phyloP scores from a whole-genome alignment of 192 early-diverging fungal genomes.

The Phlyctochytrium arcticum region DNA sequence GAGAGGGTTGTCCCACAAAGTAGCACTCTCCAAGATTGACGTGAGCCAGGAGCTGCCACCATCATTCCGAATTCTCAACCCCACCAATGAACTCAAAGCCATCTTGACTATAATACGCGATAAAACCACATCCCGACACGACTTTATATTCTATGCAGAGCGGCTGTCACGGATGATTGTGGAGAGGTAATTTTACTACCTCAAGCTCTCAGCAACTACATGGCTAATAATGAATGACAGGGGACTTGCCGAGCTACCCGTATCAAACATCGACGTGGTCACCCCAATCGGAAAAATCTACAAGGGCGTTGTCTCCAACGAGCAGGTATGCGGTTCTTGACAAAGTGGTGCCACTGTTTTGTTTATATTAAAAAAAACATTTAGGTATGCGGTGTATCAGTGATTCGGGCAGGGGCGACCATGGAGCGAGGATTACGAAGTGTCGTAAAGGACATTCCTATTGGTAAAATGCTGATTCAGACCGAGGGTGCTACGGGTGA shows the following conservation, averaged over 20 bases:
- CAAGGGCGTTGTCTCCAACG: constrained; percentile 49
- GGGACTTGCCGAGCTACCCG: constrained; percentile 61
- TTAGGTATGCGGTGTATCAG: constrained; percentile 71
- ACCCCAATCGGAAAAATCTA: constrained; percentile 62
- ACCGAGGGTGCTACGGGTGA: constrained; percentile 75
- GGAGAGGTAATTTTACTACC: constrained; percentile 55
- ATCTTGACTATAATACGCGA: constrained; percentile 83
- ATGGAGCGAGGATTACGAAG: constrained; percentile 84
- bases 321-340: too few relatives aligned
- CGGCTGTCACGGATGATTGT: constrained; percentile 80
- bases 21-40: constrained; percentile 17
- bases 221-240: constrained; percentile 21
- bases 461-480: constrained; percentile 91
- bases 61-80: constrained; percentile 41
- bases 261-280: constrained; percentile 38
- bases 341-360: neutral
- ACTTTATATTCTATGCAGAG: constrained; percentile 92
- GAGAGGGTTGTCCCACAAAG: constrained; percentile 39
- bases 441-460: constrained; percentile 73
- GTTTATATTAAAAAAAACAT: neutral
- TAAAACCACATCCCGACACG: constrained; percentile 61
- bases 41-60: constrained; percentile 21
- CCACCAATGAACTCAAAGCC: constrained; percentile 44
- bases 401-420: constrained; percentile 83
- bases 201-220: neutral